A percentile compares a stretch with the other conserved stretches of the same genome.
phyloP scores from a whole-genome alignment of 345 rosid genomes.

The Euphorbia peplus region DNA sequence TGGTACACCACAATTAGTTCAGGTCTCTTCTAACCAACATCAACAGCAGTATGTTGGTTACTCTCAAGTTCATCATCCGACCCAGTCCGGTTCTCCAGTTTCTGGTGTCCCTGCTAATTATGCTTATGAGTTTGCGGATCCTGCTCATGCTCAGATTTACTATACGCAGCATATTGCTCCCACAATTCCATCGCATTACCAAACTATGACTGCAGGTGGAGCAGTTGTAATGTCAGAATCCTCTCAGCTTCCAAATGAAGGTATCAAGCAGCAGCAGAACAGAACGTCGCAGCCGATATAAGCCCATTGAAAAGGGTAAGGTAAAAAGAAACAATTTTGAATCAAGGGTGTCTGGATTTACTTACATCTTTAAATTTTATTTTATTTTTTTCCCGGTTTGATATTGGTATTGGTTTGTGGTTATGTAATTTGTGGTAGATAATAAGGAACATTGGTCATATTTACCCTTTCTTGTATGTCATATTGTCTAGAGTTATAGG shows the following conservation, averaged over 20 bases:
- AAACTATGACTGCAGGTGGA: slow-evolving; percentile 60
- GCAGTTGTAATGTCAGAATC: slow-evolving; percentile 51
- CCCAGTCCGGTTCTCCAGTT: slow-evolving; percentile 60
- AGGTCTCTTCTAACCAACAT: slow-evolving; percentile 59
- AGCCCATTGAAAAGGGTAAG: neutral
- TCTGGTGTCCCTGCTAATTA: slow-evolving; percentile 51
- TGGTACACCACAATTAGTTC: slow-evolving; percentile 58
- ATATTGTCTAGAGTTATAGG: slow-evolving; percentile 38
- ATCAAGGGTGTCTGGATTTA: slow-evolving; percentile 43
- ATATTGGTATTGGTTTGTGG: slow-evolving; percentile 59
- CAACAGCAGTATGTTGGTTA: slow-evolving; percentile 81
- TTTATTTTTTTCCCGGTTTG: slow-evolving; percentile 26
- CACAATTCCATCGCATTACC: slow-evolving; percentile 71
- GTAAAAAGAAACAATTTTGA: slow-evolving; percentile 64
- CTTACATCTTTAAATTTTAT: slow-evolving; percentile 37
- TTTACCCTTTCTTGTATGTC: slow-evolving; percentile 30
- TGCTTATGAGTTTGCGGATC: slow-evolving; percentile 61
- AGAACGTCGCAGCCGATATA: slow-evolving; percentile 54
- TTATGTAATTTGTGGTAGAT: slow-evolving; percentile 55
- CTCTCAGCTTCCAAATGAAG: slow-evolving; percentile 52
- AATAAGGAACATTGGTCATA: slow-evolving; percentile 49
- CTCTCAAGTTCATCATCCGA: slow-evolving; percentile 77
- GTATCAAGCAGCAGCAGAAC: slow-evolving; percentile 59
- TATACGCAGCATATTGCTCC: slow-evolving; percentile 75
- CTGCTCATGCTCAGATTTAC: slow-evolving; percentile 65